Evolutionary conservation across 2,329 filamentous ascomycete genomes (phyloP), one percentile per base, ranked within the genome.

Genomic region (Fusarium nurragi): DNA sequence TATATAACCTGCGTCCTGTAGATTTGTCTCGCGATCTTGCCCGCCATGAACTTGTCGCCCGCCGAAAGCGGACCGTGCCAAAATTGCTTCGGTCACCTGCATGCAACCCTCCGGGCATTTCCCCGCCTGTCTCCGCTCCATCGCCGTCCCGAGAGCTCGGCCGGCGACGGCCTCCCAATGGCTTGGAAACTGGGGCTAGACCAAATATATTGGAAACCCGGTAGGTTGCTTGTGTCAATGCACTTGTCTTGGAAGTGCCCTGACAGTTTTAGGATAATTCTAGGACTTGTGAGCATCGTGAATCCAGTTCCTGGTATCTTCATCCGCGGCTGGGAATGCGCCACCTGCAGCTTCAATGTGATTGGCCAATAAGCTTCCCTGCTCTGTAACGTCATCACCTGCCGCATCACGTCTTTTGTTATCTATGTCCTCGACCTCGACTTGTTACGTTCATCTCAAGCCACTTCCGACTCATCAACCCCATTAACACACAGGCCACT

Each of bases 321-420:
- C 11, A 23, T 26, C 39, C 28, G 16, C 36, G 41, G 51, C 53
- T 57, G 57, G 47, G 44, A 37, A 39, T 30, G 48, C 22, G 46
- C 47, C 45, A 38, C 34, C 14, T 37, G 22, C 44, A 39, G 18
- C 38, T 38, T 19, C 39, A 22, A 48, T 11, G 2, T 57, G 54
- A 71, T 71, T 70, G 63, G 53, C 21, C 60, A 55, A 61, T 53
- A n/a, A 41, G 18, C 37, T 43, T n/a, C 48, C n/a, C 49, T 54
- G 5, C 19, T 19, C 19, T 37, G 30, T 49, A 68, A 69, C 70
- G 70, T 72, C 70, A 72, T 71, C 54, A 53, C 32, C 64, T 54
- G 64, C 68, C 41, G 37, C 58, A 67, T 72, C 61, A 69, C 69
- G 65, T 45, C 54, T 69, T 70, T n/a, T n/a, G n/a, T n/a, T n/a